phyloP scores from a whole-genome alignment of 805 yeast genomes.

The Kodamaea kakaduensis region DNA sequence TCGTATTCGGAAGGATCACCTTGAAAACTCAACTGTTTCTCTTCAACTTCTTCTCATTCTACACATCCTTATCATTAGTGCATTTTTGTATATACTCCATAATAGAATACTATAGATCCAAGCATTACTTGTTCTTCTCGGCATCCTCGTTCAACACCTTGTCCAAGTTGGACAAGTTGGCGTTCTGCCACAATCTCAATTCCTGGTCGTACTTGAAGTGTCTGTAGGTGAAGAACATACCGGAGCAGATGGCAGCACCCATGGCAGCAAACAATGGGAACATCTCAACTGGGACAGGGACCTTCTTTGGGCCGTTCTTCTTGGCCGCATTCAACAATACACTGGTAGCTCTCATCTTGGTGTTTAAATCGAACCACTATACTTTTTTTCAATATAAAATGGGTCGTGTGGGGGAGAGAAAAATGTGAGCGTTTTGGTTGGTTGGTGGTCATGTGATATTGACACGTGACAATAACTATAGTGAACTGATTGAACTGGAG shows the following conservation, averaged over 20 bases:
- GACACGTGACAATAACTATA: too few relatives aligned
- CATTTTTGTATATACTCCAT: constrained; percentile 2
- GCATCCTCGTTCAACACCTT: constrained; percentile 33
- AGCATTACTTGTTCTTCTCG: constrained; percentile 14
- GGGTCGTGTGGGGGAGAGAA: constrained; percentile 4
- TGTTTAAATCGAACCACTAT: constrained; percentile 10
- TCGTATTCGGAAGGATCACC: too few relatives aligned
- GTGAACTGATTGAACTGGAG: too few relatives aligned
- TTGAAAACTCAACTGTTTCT: too few relatives aligned
- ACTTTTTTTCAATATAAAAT: constrained; percentile 1
- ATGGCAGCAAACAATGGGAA: constrained; percentile 45
- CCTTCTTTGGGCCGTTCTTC: constrained; percentile 20
- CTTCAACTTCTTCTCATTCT: neutral
- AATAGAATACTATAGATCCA: neutral
- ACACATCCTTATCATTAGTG: neutral
- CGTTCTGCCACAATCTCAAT: constrained; percentile 45
- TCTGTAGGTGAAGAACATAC: constrained; percentile 43
- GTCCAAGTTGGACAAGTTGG: constrained; percentile 41
- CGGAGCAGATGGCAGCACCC: constrained; percentile 38
- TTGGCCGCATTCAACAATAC: constrained; percentile 40
- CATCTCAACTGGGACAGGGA: constrained; percentile 39
- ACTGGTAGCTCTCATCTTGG: constrained; percentile 38
- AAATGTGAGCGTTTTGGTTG: constrained; percentile 12
- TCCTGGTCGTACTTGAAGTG: constrained; percentile 43
- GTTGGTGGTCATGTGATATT: constrained; percentile 10